Evolutionary conservation across 2,329 filamentous ascomycete species (phyloP).

Genomic region (Alternaria brassicae): DNA sequence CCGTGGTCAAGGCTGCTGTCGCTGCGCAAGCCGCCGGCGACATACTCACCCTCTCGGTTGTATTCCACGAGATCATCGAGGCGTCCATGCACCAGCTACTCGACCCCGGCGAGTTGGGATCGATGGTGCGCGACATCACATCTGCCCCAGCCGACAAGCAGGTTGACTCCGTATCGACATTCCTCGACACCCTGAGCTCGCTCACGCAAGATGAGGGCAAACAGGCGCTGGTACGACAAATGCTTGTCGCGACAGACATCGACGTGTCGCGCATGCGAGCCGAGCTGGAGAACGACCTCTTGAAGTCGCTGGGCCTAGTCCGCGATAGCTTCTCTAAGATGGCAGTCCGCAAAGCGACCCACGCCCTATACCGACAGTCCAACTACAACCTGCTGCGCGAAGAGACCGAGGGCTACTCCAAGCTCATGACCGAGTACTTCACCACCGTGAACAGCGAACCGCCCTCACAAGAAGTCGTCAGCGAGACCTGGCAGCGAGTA

Average conservation of each 20-base stretch:
- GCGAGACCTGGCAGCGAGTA: constrained; percentile 87
- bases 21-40: constrained; percentile 73
- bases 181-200: constrained; percentile 83
- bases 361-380: constrained; percentile 90
- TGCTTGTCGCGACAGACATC: constrained; percentile 76
- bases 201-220: constrained; percentile 74
- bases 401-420: constrained; percentile 96
- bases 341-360: constrained; percentile 88
- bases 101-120: constrained; percentile 72
- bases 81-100: constrained; percentile 75
- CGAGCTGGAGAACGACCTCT: constrained; percentile 78
- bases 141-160: constrained; percentile 57
- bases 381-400: constrained; percentile 96
- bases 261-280: constrained; percentile 76
- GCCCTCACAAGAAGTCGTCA: constrained; percentile 76
- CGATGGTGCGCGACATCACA: constrained; percentile 76
- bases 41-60: constrained; percentile 68
- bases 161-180: constrained; percentile 64
- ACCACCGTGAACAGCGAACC: constrained; percentile 79
- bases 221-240: constrained; percentile 66
- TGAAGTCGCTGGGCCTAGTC: constrained; percentile 80
- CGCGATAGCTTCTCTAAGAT: constrained; percentile 83
- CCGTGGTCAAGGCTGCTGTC: constrained; percentile 69
- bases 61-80: constrained; percentile 86
- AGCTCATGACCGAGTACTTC: constrained; percentile 94